Evolutionary conservation across 768 basidiomycete species (phyloP).

Genomic region (Russula olivacea): DNA sequence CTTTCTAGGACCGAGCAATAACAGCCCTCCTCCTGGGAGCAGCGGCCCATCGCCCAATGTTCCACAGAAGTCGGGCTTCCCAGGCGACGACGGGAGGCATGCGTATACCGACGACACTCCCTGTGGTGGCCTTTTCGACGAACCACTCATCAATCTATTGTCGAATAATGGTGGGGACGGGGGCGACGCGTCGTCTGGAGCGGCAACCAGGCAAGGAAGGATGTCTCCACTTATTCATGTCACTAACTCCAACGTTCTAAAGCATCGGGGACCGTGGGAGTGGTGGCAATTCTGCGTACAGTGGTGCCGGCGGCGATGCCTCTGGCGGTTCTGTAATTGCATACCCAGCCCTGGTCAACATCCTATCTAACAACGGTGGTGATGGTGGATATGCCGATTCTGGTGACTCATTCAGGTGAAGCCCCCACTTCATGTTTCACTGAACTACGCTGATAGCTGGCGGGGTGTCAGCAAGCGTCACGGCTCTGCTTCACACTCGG

Average conservation of each 20-base stretch:
- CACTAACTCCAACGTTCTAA: neutral
- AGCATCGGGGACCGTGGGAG: constrained; percentile 1
- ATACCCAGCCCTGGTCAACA: constrained; percentile 28
- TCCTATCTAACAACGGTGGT: constrained; percentile 32
- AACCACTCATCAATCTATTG: constrained; percentile 30
- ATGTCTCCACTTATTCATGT: neutral
- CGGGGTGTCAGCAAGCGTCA: constrained; percentile 1
- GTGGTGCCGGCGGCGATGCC: constrained; percentile 20
- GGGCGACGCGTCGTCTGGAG: constrained; percentile 26
- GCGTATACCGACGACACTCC: neutral
- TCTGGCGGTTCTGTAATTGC: constrained; percentile 20
- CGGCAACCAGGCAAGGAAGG: constrained; percentile 19
- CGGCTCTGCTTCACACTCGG: constrained; percentile 7
- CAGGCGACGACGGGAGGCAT: neutral
- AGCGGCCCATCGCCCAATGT: neutral
- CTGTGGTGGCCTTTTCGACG: constrained; percentile 4
- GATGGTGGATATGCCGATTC: constrained; percentile 15
- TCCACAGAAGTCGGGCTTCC: neutral
- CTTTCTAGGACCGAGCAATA: constrained; percentile 9
- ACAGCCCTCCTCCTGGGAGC: constrained; percentile 1
- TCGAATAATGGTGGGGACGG: constrained; percentile 32
- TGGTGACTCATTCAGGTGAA: constrained; percentile 17
- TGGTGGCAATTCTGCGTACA: constrained; percentile 2
- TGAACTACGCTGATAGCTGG: neutral
- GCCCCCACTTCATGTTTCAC: too few relatives aligned